Conservation (phyloP, 257 asterid species). For the Gentiana macrophylla region DNA sequence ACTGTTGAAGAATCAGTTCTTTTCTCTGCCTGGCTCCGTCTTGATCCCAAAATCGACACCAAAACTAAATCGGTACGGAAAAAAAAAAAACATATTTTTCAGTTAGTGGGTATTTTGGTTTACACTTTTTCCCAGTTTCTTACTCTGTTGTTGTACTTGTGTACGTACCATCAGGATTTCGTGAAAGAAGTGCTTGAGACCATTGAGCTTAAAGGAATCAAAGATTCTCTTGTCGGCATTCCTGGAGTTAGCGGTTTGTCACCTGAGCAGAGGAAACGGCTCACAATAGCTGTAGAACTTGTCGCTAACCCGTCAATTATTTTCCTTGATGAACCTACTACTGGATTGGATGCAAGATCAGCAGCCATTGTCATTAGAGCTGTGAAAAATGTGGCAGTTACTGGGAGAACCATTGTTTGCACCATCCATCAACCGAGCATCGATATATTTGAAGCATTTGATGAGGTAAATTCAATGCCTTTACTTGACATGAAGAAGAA, state of each 20-base stretch:
- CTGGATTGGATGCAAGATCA: slow-evolving; percentile 51
- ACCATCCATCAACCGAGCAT: slow-evolving; percentile 56
- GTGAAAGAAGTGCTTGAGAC: slow-evolving; percentile 48
- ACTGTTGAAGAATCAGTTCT: slow-evolving; percentile 44
- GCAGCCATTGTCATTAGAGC: slow-evolving; percentile 55
- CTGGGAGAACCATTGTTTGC: slow-evolving; percentile 52
- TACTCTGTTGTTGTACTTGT: neutral
- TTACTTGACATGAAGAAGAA: neutral
- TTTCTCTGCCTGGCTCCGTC: slow-evolving; percentile 52
- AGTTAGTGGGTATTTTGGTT: neutral
- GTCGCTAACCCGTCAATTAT: slow-evolving; percentile 52
- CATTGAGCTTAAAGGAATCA: slow-evolving; percentile 40
- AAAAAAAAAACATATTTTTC: neutral
- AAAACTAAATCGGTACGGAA: slow-evolving; percentile 31
- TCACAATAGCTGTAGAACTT: slow-evolving; percentile 48
- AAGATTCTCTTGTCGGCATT: slow-evolving; percentile 38
- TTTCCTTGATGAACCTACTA: slow-evolving; percentile 57
- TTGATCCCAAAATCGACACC: slow-evolving; percentile 28
- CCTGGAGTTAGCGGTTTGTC: slow-evolving; percentile 43
- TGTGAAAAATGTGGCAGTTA: slow-evolving; percentile 43
- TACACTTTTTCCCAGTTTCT: neutral
- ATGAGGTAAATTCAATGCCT: slow-evolving; percentile 7
- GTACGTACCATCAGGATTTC: slow-evolving; percentile 24
- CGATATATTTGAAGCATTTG: slow-evolving; percentile 47
- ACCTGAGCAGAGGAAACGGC: slow-evolving; percentile 51